Evolutionary conservation across 1,284 basidiomycete genomes (phyloP).

Genomic region (Irpex lacteus): DNA sequence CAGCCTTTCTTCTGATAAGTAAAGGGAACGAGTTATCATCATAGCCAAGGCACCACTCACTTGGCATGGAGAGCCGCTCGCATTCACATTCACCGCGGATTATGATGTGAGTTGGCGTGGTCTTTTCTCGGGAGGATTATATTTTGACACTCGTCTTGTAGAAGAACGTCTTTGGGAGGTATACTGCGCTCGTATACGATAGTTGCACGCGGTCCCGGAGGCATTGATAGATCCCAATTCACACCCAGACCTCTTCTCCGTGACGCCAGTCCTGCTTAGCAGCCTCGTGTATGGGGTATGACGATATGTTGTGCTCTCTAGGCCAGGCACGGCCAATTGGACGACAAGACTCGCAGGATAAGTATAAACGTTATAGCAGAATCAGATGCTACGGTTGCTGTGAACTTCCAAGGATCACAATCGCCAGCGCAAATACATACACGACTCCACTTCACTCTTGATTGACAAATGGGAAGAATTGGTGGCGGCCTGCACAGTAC

Average conservation of each 20-base stretch:
- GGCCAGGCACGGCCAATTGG: neutral
- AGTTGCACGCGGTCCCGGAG: neutral
- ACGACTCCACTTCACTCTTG: neutral
- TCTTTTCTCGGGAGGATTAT: neutral
- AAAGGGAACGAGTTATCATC: neutral
- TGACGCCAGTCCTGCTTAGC: no score
- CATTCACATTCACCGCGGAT: no score
- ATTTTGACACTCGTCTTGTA: neutral
- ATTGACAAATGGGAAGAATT: neutral
- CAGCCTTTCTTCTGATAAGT: neutral
- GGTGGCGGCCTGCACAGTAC: no score
- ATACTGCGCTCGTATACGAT: neutral
- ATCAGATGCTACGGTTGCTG: no score
- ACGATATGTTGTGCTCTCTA: neutral
- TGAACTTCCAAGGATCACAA: no score
- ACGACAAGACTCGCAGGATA: no score
- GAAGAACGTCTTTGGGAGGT: neutral
- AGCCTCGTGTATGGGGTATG: neutral
- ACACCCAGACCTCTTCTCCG: no score
- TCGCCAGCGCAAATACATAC: neutral
- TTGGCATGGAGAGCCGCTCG: no score
- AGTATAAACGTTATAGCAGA: no score
- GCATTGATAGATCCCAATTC: no score
- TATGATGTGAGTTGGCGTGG: no score
- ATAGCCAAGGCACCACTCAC: no score